Evolutionary conservation across 2,329 filamentous ascomycete genomes (phyloP), one percentile per base, ranked within the genome.

Genomic region (Tolypocladium ovalisporum): DNA sequence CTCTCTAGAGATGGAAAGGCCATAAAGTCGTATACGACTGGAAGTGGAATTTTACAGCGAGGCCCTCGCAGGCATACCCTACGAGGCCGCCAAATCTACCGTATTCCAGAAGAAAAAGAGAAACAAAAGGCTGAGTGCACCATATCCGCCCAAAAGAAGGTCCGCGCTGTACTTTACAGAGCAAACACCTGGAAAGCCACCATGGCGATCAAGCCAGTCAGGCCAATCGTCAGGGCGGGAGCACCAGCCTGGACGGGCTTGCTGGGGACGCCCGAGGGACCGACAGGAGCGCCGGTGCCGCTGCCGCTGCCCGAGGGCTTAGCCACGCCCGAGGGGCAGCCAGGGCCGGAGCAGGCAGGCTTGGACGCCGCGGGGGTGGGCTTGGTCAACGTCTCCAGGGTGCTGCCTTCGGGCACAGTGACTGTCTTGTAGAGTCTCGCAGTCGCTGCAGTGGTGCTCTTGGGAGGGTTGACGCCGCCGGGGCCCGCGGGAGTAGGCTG

Each of bases 221-320:
- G 42, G 22, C 70, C 62, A 19, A 64, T 59, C 4, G 59, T 60
- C 47, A 70, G 49, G 19, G 59, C 62, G 24, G 69, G 69, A 58
- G 79, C 80, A 66, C 78, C 79, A 60, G 75, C 79, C 27, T 76
- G 78, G 62, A 75, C 71, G 62, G 73, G 71, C 54, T 68, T 65
- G 63, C 67, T 66, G 57, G 69, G 65, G n/a, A 53, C 27, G 12
- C 59, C n/a, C 19, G 61, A 61, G 27, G 60, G 56, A 7, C 52
- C 56, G 52, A 55, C 53, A 6, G 58, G 56, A 24, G 55, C 47
- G 37, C 51, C 42, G 39, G 58, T 57, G 57, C 52, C 56, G 57
- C 57, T 57, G 57, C 52, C 56, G 57, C 57, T 56, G 47, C 53
- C 58, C 57, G 62, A 61, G 55, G 68, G 63, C 32, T 60, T 55